phyloP scores from a whole-genome alignment of 129 eudicot species.

The Pittosporum tobira region DNA sequence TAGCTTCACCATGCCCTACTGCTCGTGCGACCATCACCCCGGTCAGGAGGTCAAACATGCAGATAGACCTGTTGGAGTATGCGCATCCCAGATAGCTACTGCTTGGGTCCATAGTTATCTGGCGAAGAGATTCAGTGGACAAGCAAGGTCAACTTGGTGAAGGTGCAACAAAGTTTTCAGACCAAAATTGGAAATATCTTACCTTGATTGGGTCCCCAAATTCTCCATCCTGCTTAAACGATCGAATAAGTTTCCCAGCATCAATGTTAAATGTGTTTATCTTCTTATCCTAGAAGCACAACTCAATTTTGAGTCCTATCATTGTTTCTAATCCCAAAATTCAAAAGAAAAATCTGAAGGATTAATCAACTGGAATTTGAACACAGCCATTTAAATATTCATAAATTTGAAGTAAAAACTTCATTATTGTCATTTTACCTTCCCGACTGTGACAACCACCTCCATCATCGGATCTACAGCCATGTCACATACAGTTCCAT shows the following conservation, averaged over 20 bases:
- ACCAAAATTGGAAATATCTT: constrained; percentile 8
- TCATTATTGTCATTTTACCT: constrained; percentile 26
- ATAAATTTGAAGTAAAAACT: not conserved
- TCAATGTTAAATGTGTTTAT: constrained; percentile 40
- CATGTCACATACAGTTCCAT: constrained; percentile 39
- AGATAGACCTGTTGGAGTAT: constrained; percentile 46
- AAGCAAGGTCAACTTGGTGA: constrained; percentile 10
- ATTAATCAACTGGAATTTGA: not conserved
- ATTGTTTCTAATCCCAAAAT: not conserved
- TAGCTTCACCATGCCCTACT: constrained; percentile 50
- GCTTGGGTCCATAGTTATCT: constrained; percentile 61
- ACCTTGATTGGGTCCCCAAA: constrained; percentile 55
- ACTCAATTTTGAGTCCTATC: not conserved
- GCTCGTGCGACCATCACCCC: constrained; percentile 63
- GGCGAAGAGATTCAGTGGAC: constrained; percentile 22
- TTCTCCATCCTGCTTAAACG: constrained; percentile 40
- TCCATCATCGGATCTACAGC: constrained; percentile 33
- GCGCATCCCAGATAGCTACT: constrained; percentile 62
- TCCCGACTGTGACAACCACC: constrained; percentile 41
- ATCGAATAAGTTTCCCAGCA: constrained; percentile 39
- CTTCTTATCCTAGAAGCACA: constrained; percentile 53
- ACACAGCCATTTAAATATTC: not conserved
- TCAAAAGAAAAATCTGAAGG: not conserved
- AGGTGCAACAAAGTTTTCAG: constrained; percentile 1
- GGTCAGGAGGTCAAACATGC: constrained; percentile 45